Evolutionary conservation across 2,329 filamentous ascomycete genomes (phyloP).

Genomic region (Emmonsia crescens): DNA sequence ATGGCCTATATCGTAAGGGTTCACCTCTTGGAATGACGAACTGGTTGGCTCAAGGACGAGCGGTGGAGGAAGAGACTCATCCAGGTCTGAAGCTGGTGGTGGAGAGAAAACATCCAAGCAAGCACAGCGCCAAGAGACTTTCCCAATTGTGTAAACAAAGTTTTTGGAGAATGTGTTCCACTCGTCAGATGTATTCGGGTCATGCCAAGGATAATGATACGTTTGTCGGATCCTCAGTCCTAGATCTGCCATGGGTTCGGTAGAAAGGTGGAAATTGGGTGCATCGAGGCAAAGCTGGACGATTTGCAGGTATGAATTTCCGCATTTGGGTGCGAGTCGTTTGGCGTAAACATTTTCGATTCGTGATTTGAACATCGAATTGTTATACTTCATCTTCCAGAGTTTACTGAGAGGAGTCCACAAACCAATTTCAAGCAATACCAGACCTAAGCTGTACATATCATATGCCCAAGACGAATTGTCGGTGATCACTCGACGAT

Average conservation of each 20-base stretch:
- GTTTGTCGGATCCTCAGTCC: constrained; percentile 31
- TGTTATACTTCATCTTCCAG: constrained; percentile 55
- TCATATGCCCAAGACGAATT: constrained; percentile 39
- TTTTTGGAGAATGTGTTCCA: constrained; percentile 36
- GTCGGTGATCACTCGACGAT: constrained; percentile 30
- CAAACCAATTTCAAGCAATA: constrained; percentile 52
- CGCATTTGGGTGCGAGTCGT: constrained; percentile 51
- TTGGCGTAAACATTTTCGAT: constrained; percentile 54
- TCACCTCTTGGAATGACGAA: constrained; percentile 8
- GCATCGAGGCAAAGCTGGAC: constrained; percentile 52
- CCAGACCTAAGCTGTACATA: constrained; percentile 51
- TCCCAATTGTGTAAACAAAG: constrained; percentile 34
- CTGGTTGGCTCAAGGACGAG: constrained; percentile 22
- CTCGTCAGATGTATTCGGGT: constrained; percentile 30
- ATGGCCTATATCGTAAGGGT: constrained; percentile 9
- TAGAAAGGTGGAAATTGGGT: constrained; percentile 40
- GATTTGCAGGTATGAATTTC: constrained; percentile 51
- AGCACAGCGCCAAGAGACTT: constrained; percentile 33
- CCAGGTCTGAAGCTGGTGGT: constrained; percentile 30
- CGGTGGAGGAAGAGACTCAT: constrained; percentile 33
- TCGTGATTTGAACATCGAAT: constrained; percentile 51
- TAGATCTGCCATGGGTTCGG: constrained; percentile 32
- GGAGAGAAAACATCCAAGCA: constrained; percentile 32
- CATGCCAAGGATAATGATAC: constrained; percentile 34
- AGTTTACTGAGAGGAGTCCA: constrained; percentile 52